Conservation (phyloP, 495 filamentous ascomycete species). For the Penicillium egyptiacum region DNA sequence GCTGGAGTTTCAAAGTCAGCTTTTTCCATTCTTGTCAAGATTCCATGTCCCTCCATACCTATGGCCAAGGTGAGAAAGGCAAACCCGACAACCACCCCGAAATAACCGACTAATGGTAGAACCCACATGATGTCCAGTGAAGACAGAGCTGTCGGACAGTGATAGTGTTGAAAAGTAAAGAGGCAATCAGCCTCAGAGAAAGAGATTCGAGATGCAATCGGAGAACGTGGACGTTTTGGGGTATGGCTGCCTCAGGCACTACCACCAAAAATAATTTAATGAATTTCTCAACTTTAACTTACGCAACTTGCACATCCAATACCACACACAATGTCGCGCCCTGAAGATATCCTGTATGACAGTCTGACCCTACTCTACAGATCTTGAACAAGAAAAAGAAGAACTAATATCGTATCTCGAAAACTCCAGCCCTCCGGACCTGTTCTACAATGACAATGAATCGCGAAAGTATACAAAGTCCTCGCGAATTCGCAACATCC, state of each 20-base stretch:
- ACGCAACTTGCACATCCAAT: slow-evolving; percentile 6
- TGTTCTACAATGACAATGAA: slow-evolving; percentile 95
- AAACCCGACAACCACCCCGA: slow-evolving; percentile 86
- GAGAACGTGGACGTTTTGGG: slow-evolving; percentile 20
- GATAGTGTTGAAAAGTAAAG: not conserved
- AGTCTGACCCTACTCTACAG: not conserved
- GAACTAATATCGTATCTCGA: slow-evolving; percentile 5
- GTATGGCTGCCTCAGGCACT: slow-evolving; percentile 30
- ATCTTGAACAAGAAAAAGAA: not conserved
- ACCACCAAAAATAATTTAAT: slow-evolving; percentile 20
- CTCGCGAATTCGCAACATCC: slow-evolving; percentile 92
- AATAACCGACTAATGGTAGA: slow-evolving; percentile 82
- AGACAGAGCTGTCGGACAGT: not conserved
- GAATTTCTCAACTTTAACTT: slow-evolving; percentile 7
- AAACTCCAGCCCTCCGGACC: slow-evolving; percentile 73
- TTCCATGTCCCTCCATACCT: slow-evolving; percentile 53
- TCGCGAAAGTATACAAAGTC: slow-evolving; percentile 97
- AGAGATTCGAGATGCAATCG: slow-evolving; percentile 3
- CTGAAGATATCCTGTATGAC: slow-evolving; percentile 84
- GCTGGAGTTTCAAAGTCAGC: slow-evolving; percentile 52
- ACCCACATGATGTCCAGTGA: slow-evolving; percentile 71
- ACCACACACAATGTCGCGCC: slow-evolving; percentile 78
- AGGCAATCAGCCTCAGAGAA: not conserved
- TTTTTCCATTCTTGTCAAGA: slow-evolving; percentile 6
- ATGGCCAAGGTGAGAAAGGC: slow-evolving; percentile 90